Evolutionary conservation across 306 rosid genomes (phyloP), one percentile per base, ranked within the genome.

Genomic region (Quercus gilva): DNA sequence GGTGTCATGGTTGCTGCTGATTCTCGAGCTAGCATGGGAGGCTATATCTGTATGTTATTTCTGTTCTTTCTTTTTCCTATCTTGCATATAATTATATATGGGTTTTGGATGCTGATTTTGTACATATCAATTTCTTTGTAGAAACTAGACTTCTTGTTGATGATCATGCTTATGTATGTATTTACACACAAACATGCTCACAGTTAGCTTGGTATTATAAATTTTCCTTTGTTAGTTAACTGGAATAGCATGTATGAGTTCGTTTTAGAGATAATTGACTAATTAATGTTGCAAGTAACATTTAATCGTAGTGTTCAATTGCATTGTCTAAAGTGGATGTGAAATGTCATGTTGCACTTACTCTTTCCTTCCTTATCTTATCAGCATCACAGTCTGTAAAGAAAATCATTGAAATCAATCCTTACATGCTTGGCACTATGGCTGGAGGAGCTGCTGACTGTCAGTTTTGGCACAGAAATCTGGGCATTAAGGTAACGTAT

Each of bases 21-120:
- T 93, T 95, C 99, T 55, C 88, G 99, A 55, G 99, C 99, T 80
- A 93, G 98, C 85, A 95, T 95, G 99, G 99, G 99, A 71, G 98
- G 99, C 74, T 95, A 95, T 85, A 95, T 95, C 37, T 95, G 99
- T 95, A 90, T 80, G 91, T 85, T 28, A 17, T 21, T 23, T 29
- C 45, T 75, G 51, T 75, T 58, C 3, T 60, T 59, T 37, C 3
- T 60, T 19, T 85, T 83, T 28, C 3, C 49, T 33, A 19, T 4
- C 51, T 35, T 68, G 26, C 26, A 9, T 19, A n/a, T 68, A 35
- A 10, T 68, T 35, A 28, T 35, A 35, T 35, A 28, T 68, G 37
- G 72, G 72, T 35, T 68, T 8, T 68, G 52, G 49, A 19, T n/a
- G n/a, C n/a, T n/a, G n/a, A n/a, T 68, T 68, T 33, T 35, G 8